Evolutionary conservation across 768 basidiomycete species (phyloP), one percentile per base, ranked within the genome.

Genomic region (Leccinum rimulosum): DNA sequence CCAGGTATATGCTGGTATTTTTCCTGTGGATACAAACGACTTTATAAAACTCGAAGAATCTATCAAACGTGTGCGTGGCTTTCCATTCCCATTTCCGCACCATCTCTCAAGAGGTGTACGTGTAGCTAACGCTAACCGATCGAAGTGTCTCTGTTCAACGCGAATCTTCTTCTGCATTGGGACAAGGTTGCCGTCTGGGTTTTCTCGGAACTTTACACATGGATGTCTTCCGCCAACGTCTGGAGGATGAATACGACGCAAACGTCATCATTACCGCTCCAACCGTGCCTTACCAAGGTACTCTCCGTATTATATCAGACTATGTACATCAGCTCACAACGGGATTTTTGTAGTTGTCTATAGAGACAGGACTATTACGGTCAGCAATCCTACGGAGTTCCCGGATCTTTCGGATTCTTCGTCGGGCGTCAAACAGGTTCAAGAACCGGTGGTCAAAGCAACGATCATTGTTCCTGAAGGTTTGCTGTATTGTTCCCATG

Each of bases 41-140:
- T 98, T 98, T 68, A 79, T 84, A 12, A 95, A 96, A 75, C 82
- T 99, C 2, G 97, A 98, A 72, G 97, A 98, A 74, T 96, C 96
- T 0, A 91, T 98, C 59, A 90, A 89, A 69, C 77, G 93, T 68
- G 95, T 95, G 70, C 35, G 84, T 64, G 27, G 33, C 22, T 8
- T 3, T 57, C 33, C 52, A 17, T 38, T n/a, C 4, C 12, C 28
- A 28, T 22, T 50, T 61, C 57, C 57, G 22, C 14, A 54, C 56
- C 47, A 62, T 14, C 53, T 31, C 40, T 63, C 59, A 56, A 60
- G 38, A 64, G 47, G 53, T 52, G 62, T 43, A 62, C 40, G 19
- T 62, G 54, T 61, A 92, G 90, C 81, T 95, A 27, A 91, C 87
- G 8, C 79, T 95, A 53, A 94, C 88, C 19, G 93, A 95, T 70